Percentiles rank a stretch among this genome's conserved stretches.
These are phyloP conservation scores for Oropetium thomaeum DNA, from an alignment of 176 grass and related monocot species.

Conservation along the genomic window DNA sequence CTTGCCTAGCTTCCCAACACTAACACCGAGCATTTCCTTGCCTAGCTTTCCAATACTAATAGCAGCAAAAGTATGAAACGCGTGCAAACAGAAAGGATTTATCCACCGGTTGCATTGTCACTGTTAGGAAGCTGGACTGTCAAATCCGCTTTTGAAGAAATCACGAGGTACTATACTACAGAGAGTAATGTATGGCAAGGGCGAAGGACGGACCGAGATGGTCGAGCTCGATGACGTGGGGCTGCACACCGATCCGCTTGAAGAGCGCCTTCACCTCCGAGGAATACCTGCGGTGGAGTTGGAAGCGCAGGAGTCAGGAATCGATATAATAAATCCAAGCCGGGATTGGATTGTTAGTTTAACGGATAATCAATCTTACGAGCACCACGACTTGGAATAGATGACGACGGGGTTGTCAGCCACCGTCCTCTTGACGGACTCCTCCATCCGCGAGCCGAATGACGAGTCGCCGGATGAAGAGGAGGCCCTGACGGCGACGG, in stretches of 20 bases:
- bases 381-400: constrained; percentile 98
- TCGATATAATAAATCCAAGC: neutral
- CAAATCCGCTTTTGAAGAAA: too few relatives aligned
- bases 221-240: constrained; percentile 86
- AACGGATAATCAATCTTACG: constrained; percentile 37
- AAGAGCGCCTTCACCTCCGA: constrained; percentile 85
- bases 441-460: constrained; percentile 87
- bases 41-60: neutral
- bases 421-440: constrained; percentile 69
- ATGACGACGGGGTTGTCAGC: constrained; percentile 71
- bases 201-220: constrained; percentile 48
- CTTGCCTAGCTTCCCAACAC: neutral
- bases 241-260: constrained; percentile 73
- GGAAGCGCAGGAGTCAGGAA: neutral
- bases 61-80: neutral
- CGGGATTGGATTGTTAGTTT: neutral
- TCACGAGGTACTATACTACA: too few relatives aligned
- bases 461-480: constrained; percentile 60
- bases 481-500: constrained; percentile 34
- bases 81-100: too few relatives aligned
- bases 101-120: neutral
- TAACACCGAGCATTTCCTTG: neutral
- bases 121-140: too few relatives aligned
- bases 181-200: neutral
- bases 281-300: constrained; percentile 52